Conservation (phyloP, 805 yeast genomes). For the Saccharomycodes ludwigii region DNA sequence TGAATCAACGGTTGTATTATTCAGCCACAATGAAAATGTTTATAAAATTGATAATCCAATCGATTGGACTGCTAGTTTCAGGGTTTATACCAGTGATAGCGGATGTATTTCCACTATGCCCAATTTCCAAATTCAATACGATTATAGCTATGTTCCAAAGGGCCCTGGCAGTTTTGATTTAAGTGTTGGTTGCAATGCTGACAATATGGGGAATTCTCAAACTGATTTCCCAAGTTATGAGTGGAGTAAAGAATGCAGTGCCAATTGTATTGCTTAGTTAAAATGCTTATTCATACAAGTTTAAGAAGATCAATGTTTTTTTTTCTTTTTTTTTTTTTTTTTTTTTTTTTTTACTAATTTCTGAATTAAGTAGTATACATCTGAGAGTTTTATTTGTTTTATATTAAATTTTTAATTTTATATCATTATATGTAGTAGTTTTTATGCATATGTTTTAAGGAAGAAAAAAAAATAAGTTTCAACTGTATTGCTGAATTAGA, state of each 20-base stretch:
- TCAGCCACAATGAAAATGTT: conserved; percentile 10
- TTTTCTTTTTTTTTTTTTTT: too few relatives aligned
- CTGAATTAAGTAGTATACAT: too few relatives aligned
- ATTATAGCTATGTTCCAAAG: conserved; percentile 10
- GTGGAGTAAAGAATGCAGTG: conserved; percentile 9
- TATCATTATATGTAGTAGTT: too few relatives aligned
- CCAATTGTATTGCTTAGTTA: too few relatives aligned
- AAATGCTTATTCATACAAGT: too few relatives aligned
- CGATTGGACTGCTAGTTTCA: conserved; percentile 12
- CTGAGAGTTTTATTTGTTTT: too few relatives aligned
- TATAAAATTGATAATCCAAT: conserved; percentile 11
- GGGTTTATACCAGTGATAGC: conserved; percentile 7
- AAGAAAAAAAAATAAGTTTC: too few relatives aligned
- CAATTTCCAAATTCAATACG: conserved; percentile 12
- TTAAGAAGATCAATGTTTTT: too few relatives aligned
- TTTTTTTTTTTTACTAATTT: too few relatives aligned
- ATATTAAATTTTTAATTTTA: too few relatives aligned
- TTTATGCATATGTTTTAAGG: too few relatives aligned
- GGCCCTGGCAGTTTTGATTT: conserved; percentile 9
- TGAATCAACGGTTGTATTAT: conserved; percentile 9
- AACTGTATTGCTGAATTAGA: too few relatives aligned
- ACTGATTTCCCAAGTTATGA: conserved; percentile 13
- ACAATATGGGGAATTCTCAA: conserved; percentile 12
- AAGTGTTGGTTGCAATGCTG: conserved; percentile 13
- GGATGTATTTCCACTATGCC: conserved; percentile 12